Percentiles rank a stretch among this genome's conserved stretches.
phyloP scores from a whole-genome alignment of 306 rosid species.

The Dryas octopetala region DNA sequence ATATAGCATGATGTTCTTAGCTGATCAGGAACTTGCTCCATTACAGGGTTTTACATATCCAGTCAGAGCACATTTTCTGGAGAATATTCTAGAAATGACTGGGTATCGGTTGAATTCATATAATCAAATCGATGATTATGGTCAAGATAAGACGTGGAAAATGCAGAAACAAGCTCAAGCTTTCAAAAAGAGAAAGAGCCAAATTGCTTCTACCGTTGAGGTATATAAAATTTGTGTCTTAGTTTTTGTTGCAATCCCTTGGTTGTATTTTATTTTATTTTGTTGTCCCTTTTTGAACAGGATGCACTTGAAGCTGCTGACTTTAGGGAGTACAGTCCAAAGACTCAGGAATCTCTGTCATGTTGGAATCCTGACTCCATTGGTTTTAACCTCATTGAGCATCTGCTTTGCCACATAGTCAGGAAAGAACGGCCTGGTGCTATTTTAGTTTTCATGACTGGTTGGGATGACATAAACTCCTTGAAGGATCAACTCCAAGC shows the following conservation, averaged over 20 bases:
- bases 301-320: constrained; percentile 50
- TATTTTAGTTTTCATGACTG: constrained; percentile 60
- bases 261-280: constrained; percentile 11
- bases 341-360: constrained; percentile 44
- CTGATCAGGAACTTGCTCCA: constrained; percentile 10
- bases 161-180: constrained; percentile 53
- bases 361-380: constrained; percentile 61
- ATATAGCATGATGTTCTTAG: neutral
- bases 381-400: constrained; percentile 59
- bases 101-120: constrained; percentile 43
- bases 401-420: constrained; percentile 45
- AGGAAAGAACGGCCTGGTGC: constrained; percentile 55
- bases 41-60: constrained; percentile 59
- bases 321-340: constrained; percentile 37
- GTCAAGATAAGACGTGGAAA: constrained; percentile 61
- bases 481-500: constrained; percentile 56
- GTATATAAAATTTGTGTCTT: constrained; percentile 25
- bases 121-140: constrained; percentile 67
- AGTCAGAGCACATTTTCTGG: constrained; percentile 52
- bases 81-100: constrained; percentile 52
- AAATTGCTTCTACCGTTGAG: constrained; percentile 59
- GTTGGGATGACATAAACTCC: constrained; percentile 63
- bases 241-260: neutral
- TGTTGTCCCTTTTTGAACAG: constrained; percentile 24
- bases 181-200: constrained; percentile 48